Evolutionary conservation across 345 rosid genomes (phyloP).

Genomic region (Chamaenerion angustifolium): DNA sequence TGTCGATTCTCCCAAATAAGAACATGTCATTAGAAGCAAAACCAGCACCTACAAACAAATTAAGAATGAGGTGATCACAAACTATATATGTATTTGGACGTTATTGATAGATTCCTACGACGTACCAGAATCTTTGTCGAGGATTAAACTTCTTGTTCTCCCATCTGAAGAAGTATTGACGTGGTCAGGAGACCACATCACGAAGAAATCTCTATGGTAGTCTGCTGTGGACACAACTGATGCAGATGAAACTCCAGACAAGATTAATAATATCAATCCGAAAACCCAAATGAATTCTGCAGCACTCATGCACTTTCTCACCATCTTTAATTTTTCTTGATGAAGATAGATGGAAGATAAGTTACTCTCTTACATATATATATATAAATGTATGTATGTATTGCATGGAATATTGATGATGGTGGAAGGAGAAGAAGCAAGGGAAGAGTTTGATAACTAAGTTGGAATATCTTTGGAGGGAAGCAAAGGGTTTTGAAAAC

Average conservation of each 20-base stretch:
- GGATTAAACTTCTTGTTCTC: constrained; percentile 43
- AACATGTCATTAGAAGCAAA: constrained; percentile 57
- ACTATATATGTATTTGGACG: too few species aligned
- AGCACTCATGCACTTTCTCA: neutral
- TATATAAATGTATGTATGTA: constrained; percentile 3
- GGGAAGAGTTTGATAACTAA: neutral
- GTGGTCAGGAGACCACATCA: constrained; percentile 69
- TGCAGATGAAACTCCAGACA: constrained; percentile 25
- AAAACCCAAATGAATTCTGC: neutral
- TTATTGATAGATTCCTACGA: too few species aligned
- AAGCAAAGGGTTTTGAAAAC: constrained; percentile 14
- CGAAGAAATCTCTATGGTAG: constrained; percentile 51
- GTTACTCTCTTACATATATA: neutral
- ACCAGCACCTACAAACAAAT: constrained; percentile 38
- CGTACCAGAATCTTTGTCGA: constrained; percentile 68
- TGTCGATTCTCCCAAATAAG: constrained; percentile 63
- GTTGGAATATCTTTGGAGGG: constrained; percentile 9
- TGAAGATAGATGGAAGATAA: neutral
- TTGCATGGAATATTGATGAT: neutral
- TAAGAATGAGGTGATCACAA: too few species aligned
- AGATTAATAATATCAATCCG: constrained; percentile 3
- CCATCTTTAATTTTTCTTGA: too few species aligned
- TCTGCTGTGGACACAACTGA: constrained; percentile 50
- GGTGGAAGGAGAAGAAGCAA: constrained; percentile 1
- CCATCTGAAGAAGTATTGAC: constrained; percentile 61